phyloP scores from a whole-genome alignment of 2,329 filamentous ascomycete species.

The Ambrosiella beaveri region DNA sequence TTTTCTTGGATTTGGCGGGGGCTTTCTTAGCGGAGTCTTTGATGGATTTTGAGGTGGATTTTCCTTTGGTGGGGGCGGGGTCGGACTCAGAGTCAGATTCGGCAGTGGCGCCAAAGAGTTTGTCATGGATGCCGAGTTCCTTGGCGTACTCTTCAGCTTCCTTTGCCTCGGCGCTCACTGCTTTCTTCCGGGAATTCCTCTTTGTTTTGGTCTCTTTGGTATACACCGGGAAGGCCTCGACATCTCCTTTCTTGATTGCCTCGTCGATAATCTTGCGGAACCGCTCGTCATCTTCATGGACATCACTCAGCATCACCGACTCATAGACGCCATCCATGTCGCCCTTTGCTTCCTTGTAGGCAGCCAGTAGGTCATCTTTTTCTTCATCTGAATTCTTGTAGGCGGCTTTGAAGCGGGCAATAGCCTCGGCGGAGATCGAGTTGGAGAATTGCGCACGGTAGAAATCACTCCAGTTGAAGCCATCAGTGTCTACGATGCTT shows the following conservation, averaged over 20 bases:
- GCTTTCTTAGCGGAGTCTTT: background rate
- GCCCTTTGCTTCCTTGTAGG: constrained; percentile 58
- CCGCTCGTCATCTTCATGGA: constrained; percentile 67
- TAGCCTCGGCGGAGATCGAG: constrained; percentile 54
- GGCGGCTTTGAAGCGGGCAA: constrained; percentile 54
- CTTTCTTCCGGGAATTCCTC: constrained; percentile 39
- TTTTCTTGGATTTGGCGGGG: constrained; percentile 18
- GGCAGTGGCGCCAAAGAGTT: constrained; percentile 34
- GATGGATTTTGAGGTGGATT: background rate
- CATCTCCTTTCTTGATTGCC: constrained; percentile 54
- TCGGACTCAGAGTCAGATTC: constrained; percentile 15
- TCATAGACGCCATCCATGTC: constrained; percentile 65
- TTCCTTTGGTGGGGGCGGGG: constrained; percentile 10
- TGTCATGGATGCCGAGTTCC: constrained; percentile 56
- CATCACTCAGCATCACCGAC: constrained; percentile 70
- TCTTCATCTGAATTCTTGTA: constrained; percentile 86
- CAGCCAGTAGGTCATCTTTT: constrained; percentile 54
- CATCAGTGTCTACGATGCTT: constrained; percentile 55
- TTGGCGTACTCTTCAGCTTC: constrained; percentile 63
- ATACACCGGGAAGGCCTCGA: constrained; percentile 51
- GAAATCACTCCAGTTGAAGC: constrained; percentile 82
- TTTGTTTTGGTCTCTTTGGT: constrained; percentile 53
- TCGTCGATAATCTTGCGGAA: constrained; percentile 67
- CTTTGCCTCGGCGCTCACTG: constrained; percentile 47
- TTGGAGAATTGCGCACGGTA: constrained; percentile 72